Conservation (phyloP, 495 filamentous ascomycete species). For the Talaromyces ruber region DNA sequence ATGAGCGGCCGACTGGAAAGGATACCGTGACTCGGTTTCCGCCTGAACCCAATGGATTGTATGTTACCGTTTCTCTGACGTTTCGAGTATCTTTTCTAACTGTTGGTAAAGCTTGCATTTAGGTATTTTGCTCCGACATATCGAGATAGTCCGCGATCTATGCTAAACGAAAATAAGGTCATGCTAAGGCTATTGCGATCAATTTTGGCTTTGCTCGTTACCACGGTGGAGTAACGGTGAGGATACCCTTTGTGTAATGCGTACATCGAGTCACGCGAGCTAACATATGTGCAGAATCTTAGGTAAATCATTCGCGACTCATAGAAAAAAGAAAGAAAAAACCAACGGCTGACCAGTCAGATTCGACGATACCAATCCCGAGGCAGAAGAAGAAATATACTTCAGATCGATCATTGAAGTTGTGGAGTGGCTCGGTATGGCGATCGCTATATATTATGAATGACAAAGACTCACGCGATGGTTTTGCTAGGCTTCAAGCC, state of each 20-base stretch:
- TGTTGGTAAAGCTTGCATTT: not conserved
- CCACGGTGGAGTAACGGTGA: constrained; percentile 52
- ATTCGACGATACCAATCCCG: constrained; percentile 81
- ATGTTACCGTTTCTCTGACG: not conserved
- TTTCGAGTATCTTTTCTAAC: too few relatives aligned
- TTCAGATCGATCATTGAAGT: constrained; percentile 72
- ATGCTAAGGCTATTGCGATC: constrained; percentile 92
- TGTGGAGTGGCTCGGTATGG: constrained; percentile 55
- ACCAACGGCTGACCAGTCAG: constrained; percentile 47
- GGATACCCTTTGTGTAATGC: not conserved
- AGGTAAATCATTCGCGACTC: not conserved
- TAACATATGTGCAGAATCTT: constrained; percentile 6
- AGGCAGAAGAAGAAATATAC: constrained; percentile 71
- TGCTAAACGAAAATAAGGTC: constrained; percentile 45
- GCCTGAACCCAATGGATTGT: constrained; percentile 66
- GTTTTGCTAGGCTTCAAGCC: constrained; percentile 57
- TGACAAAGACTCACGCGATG: not conserved
- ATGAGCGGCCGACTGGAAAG: constrained; percentile 56
- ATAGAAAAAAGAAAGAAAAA: not conserved
- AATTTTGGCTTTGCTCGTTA: constrained; percentile 93
- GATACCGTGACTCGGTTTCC: constrained; percentile 76
- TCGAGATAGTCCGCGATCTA: constrained; percentile 11
- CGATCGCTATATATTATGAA: not conserved
- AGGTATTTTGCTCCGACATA: constrained; percentile 7
- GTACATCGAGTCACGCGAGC: not conserved